These are phyloP conservation scores for Hemisphaericaspora xylofermentans DNA, from an alignment of 1,139 yeast species.

Conservation along the genomic window DNA sequence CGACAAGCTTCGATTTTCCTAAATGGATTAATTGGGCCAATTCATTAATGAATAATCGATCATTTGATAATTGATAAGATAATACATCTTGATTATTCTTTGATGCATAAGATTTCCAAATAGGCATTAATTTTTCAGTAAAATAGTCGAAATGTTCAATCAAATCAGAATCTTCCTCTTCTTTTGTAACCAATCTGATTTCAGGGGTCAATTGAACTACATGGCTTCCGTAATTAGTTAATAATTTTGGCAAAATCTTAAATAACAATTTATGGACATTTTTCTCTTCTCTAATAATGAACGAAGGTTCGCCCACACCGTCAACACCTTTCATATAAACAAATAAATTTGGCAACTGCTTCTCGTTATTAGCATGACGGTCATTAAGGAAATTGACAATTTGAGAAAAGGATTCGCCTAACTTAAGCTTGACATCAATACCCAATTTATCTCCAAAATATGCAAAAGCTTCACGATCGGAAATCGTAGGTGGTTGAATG, in stretches of 20 bases:
- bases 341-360: conserved; percentile 31
- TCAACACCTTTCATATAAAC: conserved; percentile 40
- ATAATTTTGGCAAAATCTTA: conserved; percentile 18
- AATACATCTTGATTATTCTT: conserved; percentile 10
- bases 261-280: conserved; percentile 16
- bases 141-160: conserved; percentile 33
- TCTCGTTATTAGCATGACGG: conserved; percentile 16
- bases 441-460: conserved; percentile 46
- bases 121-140: conserved; percentile 29
- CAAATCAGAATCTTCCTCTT: conserved; percentile 20
- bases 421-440: conserved; percentile 31
- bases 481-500: conserved; percentile 1
- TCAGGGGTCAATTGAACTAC: conserved; percentile 33
- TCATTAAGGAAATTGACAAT: conserved; percentile 28
- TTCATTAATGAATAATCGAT: conserved; percentile 47
- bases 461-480: conserved; percentile 21
- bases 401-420: conserved; percentile 28
- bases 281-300: conserved; percentile 3
- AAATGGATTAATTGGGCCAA: conserved; percentile 46
- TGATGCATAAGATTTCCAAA: conserved; percentile 36
- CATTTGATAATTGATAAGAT: conserved; percentile 33
- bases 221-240: conserved; percentile 2
- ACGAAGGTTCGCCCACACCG: conserved; percentile 3
- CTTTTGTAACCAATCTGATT: conserved; percentile 29
- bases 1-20: conserved; percentile 15